Evolutionary conservation across 768 basidiomycete genomes (phyloP), one percentile per base, ranked within the genome.

Genomic region (Stropharia rugosoannulata): DNA sequence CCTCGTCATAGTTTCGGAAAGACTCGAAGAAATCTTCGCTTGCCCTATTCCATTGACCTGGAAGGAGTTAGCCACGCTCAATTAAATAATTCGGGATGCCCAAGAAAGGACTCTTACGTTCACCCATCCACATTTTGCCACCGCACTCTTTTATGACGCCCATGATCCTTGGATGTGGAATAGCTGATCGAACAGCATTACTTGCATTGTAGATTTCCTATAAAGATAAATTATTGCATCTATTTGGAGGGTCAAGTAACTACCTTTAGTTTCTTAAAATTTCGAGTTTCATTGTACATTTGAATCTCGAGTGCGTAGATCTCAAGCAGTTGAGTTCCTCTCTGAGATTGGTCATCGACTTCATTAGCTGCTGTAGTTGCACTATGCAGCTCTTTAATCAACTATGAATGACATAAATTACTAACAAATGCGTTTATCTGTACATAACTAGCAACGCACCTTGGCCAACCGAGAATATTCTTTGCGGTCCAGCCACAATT

Each of bases 91-190:
- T 15, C 16, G 9, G 12, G 18, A 22, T 15, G 19, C 41, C 19
- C 4, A 10, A 29, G 22, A 37, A 12, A 7, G 27, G 19, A 25
- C 15, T 56, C 62, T 18, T 70, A 89, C 96, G 90, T 80, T 98
- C 97, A 56, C 93, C 94, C 97, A 99, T 98, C 95, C 97, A 98
- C 97, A 99, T 99, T 75, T 99, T 99, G 2, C 97, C 97, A 13
- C 97, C 97, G 62, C 96, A 98, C 71, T 99, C 97, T 67, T 95
- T 93, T 74, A 99, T 98, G 49, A 98, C 93, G 41, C 96, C 97
- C 90, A 98, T 95, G 66, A 98, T 98, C 29, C 94, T 84, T 9
- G 97, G 97, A 74, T 98, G 97, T 13, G 97, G 95, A 58, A 99
- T 98, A 9, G 97, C 97, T 7, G 93, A 95, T 19, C 93, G 89